phyloP scores from a whole-genome alignment of 1,284 basidiomycete genomes.

The Xerocomus minutiporus region DNA sequence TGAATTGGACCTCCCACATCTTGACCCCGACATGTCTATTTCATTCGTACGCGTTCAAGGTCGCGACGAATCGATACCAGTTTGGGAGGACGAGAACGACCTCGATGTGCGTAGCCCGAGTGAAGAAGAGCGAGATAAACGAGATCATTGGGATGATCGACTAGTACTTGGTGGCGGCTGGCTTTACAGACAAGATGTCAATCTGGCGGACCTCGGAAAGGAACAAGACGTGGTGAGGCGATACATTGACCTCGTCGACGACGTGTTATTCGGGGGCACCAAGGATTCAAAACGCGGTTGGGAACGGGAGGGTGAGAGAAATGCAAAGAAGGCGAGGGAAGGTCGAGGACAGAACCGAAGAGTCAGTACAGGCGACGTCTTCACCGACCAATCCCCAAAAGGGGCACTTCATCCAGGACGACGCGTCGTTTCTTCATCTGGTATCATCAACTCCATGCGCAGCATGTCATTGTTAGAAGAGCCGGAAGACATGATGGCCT shows the following conservation, averaged over 20 bases:
- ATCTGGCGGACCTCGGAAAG: conserved; percentile 47
- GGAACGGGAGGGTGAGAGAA: conserved; percentile 45
- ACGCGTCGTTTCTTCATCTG: conserved; percentile 48
- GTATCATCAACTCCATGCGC: conserved; percentile 48
- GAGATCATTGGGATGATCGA: conserved; percentile 73
- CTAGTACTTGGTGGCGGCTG: conserved; percentile 74
- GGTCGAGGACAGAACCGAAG: conserved; percentile 43
- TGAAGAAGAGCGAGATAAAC: conserved; percentile 52
- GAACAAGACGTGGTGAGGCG: conserved; percentile 53
- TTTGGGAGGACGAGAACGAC: conserved; percentile 76
- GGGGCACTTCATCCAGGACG: conserved; percentile 28
- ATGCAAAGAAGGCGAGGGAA: conserved; percentile 37
- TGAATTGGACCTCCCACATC: conserved; percentile 33
- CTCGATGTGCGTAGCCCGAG: conserved; percentile 31
- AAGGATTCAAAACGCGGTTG: conserved; percentile 51
- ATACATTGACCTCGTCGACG: conserved; percentile 72
- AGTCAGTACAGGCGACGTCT: conserved; percentile 48
- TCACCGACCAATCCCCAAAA: conserved; percentile 27
- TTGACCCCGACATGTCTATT: conserved; percentile 57
- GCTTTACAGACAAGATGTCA: conserved; percentile 69
- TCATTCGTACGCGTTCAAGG: conserved; percentile 68
- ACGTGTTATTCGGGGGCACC: conserved; percentile 62
- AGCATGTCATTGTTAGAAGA: conserved; percentile 53
- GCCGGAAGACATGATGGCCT: conserved; percentile 49
- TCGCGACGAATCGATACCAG: conserved; percentile 58